These are phyloP conservation scores for Chaetoscypha palmicola DNA, from an alignment of 2,329 filamentous ascomycete genomes.

Conservation along the genomic window DNA sequence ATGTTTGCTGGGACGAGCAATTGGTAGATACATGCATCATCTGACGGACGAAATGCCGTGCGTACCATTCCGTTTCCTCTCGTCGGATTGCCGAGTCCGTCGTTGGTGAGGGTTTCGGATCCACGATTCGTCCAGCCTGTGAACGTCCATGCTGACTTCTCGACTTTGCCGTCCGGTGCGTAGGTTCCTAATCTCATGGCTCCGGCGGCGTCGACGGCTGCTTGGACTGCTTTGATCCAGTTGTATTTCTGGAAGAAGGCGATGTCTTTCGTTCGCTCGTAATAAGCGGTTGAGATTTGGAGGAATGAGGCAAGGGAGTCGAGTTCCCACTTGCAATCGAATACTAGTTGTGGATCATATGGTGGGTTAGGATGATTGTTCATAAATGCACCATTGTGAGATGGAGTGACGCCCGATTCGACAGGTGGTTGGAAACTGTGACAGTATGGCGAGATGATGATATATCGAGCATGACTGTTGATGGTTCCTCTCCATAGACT, in stretches of 20 bases:
- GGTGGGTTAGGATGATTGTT: conserved; percentile 58
- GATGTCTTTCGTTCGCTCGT: conserved; percentile 61
- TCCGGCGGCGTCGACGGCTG: conserved; percentile 60
- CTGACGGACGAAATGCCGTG: conserved; percentile 82
- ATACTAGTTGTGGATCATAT: conserved; percentile 65
- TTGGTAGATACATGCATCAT: conserved; percentile 75
- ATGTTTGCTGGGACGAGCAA: conserved; percentile 86
- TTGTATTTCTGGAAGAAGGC: conserved; percentile 65
- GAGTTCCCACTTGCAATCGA: conserved; percentile 94
- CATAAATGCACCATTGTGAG: conserved; percentile 51
- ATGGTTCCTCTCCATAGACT: conserved; percentile 63
- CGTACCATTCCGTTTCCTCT: conserved; percentile 71
- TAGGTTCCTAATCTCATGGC: conserved; percentile 73
- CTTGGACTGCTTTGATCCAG: conserved; percentile 67
- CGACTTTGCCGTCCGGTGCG: conserved; percentile 47
- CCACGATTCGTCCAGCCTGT: conserved; percentile 64
- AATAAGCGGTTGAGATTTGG: conserved; percentile 71
- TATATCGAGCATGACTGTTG: conserved; percentile 62
- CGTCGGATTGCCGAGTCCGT: conserved; percentile 73
- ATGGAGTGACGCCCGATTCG: conserved; percentile 58
- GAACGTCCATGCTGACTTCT: conserved; percentile 64
- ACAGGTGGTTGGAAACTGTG: conserved; percentile 84
- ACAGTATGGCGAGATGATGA: conserved; percentile 71
- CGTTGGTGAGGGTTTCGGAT: conserved; percentile 74
- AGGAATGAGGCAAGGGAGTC: conserved; percentile 86